These are phyloP conservation scores for Penicillium sp. DNA, from an alignment of 2,329 filamentous ascomycete species.

Conservation along the genomic window DNA sequence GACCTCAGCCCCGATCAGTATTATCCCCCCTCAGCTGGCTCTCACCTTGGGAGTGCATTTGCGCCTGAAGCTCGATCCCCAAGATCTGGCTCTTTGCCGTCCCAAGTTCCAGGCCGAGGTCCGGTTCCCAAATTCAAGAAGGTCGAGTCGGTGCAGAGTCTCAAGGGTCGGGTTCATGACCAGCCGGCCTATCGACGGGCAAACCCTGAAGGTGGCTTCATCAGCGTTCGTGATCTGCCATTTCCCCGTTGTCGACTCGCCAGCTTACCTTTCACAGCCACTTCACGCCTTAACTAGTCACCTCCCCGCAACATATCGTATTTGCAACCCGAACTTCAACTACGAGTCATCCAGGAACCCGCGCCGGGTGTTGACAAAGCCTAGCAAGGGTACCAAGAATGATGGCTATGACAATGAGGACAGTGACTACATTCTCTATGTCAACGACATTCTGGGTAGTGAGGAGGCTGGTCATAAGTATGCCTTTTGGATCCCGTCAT, in stretches of 20 bases:
- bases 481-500: conserved; percentile 29
- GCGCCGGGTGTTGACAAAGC: conserved; percentile 91
- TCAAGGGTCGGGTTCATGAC: conserved; percentile 78
- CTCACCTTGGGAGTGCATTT: conserved; percentile 69
- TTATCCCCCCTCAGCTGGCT: conserved; percentile 69
- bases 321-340: conserved; percentile 97
- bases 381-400: conserved; percentile 97
- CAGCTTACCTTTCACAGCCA: conserved; percentile 58
- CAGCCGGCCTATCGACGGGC: conserved; percentile 91
- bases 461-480: conserved; percentile 98
- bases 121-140: conserved; percentile 87
- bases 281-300: conserved; percentile 93
- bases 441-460: conserved; percentile 96
- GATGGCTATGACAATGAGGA: conserved; percentile 99
- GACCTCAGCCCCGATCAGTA: conserved; percentile 68
- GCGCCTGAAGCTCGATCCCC: conserved; percentile 54
- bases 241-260: background rate
- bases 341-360: conserved; percentile 98
- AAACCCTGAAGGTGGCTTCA: conserved; percentile 95
- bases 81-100: conserved; percentile 45
- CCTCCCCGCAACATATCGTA: conserved; percentile 91
- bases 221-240: conserved; percentile 68
- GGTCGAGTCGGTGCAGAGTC: conserved; percentile 68
- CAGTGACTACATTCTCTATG: conserved; percentile 98
- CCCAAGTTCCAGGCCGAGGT: conserved; percentile 51